Percentiles rank a stretch among this genome's conserved stretches.
Conservation (phyloP, 2,329 filamentous ascomycete species). For the Periconia sp. region DNA sequence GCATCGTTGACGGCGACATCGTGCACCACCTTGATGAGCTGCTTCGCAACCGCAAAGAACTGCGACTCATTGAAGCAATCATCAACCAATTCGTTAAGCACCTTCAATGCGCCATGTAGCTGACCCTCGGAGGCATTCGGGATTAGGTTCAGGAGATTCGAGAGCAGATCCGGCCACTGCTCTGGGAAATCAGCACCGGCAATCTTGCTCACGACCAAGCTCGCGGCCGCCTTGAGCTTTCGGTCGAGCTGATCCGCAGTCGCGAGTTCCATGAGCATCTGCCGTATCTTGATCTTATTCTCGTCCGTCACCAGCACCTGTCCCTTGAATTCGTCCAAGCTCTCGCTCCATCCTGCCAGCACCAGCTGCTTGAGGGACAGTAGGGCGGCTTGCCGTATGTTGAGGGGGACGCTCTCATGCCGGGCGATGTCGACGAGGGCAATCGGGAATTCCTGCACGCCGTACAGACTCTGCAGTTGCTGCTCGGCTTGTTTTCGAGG, state of each 20-base stretch:
- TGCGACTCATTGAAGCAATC: constrained; percentile 93
- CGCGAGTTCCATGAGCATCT: constrained; percentile 77
- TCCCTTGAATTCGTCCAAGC: constrained; percentile 73
- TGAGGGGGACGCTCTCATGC: constrained; percentile 73
- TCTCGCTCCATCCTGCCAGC: constrained; percentile 80
- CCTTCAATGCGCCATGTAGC: constrained; percentile 86
- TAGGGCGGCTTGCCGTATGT: constrained; percentile 83
- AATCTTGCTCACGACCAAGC: constrained; percentile 91
- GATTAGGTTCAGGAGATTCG: constrained; percentile 78
- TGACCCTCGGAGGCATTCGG: constrained; percentile 77
- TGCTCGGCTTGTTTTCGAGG: constrained; percentile 86
- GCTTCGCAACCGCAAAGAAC: constrained; percentile 87
- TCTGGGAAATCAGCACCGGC: constrained; percentile 93
- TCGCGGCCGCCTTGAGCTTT: constrained; percentile 88
- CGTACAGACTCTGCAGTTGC: constrained; percentile 74
- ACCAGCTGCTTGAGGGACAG: constrained; percentile 83
- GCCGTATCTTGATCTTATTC: constrained; percentile 75
- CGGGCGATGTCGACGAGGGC: constrained; percentile 81
- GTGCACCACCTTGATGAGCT: constrained; percentile 84
- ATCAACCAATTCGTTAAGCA: constrained; percentile 88
- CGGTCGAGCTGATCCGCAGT: constrained; percentile 76
- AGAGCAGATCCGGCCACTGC: constrained; percentile 89
- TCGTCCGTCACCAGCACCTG: constrained; percentile 73
- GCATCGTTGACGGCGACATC: constrained; percentile 78
- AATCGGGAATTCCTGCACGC: constrained; percentile 74